These are phyloP conservation scores for Corchorus capsularis DNA, from an alignment of 345 rosid genomes.

Conservation along the genomic window DNA sequence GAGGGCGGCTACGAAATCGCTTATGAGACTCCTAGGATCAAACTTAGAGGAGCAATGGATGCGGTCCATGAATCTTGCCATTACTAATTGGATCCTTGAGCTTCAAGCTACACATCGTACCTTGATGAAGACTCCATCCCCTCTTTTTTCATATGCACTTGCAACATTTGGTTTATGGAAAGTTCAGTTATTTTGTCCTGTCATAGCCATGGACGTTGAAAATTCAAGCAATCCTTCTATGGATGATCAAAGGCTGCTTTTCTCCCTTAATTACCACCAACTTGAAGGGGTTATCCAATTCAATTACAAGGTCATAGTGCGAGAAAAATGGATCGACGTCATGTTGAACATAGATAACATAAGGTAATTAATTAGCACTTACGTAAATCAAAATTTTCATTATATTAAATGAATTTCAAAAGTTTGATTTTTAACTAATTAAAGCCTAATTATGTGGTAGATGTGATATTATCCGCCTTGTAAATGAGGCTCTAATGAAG, in stretches of 20 bases:
- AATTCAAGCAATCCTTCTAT: conserved; percentile 44
- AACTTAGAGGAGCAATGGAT: conserved; percentile 90
- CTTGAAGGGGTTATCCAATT: conserved; percentile 86
- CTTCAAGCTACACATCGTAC: conserved; percentile 30
- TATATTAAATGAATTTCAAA: neutral
- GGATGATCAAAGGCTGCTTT: conserved; percentile 59
- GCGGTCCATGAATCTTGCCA: conserved; percentile 79
- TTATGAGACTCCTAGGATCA: conserved; percentile 68
- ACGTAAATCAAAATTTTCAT: neutral
- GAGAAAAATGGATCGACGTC: conserved; percentile 62
- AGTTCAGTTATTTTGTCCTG: conserved; percentile 77
- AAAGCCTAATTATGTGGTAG: conserved; percentile 32
- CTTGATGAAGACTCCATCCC: conserved; percentile 60
- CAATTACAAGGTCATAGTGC: conserved; percentile 53
- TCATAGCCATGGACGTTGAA: conserved; percentile 76
- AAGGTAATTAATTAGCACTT: conserved; percentile 47
- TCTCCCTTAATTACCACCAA: conserved; percentile 84
- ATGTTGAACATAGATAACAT: conserved; percentile 71
- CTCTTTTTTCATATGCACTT: conserved; percentile 68
- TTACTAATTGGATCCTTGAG: conserved; percentile 80
- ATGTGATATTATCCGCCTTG: conserved; percentile 61
- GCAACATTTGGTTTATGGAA: conserved; percentile 80
- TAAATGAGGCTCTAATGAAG: conserved; percentile 53
- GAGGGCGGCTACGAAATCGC: conserved; percentile 58
- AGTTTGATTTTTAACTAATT: neutral